phyloP scores from a whole-genome alignment of 768 basidiomycete genomes.

The Lentinula lateritia region DNA sequence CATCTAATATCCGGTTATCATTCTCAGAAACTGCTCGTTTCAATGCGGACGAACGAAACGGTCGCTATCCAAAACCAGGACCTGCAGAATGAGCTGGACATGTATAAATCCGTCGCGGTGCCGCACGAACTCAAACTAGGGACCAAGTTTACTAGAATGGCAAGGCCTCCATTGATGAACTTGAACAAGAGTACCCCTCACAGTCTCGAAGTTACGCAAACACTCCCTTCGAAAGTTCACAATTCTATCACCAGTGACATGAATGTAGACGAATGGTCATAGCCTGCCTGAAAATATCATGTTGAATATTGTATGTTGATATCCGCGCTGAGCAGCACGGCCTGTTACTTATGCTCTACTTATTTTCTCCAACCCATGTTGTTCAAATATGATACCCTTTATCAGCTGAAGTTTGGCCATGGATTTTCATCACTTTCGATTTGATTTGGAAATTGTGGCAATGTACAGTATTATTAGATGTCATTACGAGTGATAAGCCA shows the following conservation, averaged over 20 bases:
- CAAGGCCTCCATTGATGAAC: constrained; percentile 40
- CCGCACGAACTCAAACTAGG: constrained; percentile 46
- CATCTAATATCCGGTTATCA: neutral
- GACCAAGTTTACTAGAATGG: constrained; percentile 47
- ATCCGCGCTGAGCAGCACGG: too few species aligned
- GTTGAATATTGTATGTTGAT: too few species aligned
- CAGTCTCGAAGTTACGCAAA: neutral
- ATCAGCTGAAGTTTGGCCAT: too few species aligned
- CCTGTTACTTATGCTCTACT: neutral
- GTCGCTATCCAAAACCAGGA: constrained; percentile 35
- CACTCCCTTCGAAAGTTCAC: neutral
- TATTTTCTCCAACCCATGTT: too few species aligned
- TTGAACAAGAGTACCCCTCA: constrained; percentile 30
- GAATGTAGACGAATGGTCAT: constrained; percentile 42
- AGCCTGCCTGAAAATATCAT: neutral
- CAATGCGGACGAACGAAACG: constrained; percentile 45
- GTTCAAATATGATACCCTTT: too few species aligned
- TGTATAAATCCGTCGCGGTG: constrained; percentile 56
- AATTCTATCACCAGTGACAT: constrained; percentile 31
- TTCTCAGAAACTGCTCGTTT: constrained; percentile 42
- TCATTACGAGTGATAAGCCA: neutral
- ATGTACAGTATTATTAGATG: neutral
- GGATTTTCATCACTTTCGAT: neutral
- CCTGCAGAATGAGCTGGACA: constrained; percentile 47
- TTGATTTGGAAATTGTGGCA: neutral